These are phyloP conservation scores for Henningerozyma blattae DNA, from an alignment of 805 yeast genomes.

Conservation along the genomic window DNA sequence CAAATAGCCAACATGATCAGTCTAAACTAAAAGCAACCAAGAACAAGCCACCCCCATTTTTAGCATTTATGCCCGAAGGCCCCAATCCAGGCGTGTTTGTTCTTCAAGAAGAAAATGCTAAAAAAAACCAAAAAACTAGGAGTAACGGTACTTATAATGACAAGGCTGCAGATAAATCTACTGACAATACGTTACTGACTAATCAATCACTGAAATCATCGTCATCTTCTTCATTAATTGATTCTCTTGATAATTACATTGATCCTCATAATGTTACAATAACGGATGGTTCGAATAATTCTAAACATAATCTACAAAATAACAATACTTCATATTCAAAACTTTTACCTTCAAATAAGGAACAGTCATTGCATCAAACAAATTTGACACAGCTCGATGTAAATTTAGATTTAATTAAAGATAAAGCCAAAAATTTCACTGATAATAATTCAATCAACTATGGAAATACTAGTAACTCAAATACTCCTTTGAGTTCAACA, in stretches of 20 bases:
- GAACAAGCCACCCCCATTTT: no score
- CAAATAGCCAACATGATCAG: no score
- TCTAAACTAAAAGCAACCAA: no score
- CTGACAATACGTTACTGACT: no score
- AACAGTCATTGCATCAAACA: no score
- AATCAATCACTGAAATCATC: not conserved
- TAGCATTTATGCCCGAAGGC: constrained; percentile 9
- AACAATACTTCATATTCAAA: not conserved
- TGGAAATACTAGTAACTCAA: not conserved
- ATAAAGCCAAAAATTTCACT: not conserved
- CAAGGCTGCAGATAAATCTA: not conserved
- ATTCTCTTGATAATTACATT: not conserved
- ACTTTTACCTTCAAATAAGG: not conserved
- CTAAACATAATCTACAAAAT: not conserved
- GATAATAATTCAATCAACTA: not conserved
- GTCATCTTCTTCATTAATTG: not conserved
- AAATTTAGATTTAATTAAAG: not conserved
- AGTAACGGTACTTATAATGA: not conserved
- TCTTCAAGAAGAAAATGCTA: not conserved
- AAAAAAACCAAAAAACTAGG: not conserved
- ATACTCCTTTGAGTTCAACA: not conserved
- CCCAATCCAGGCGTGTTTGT: constrained; percentile 2
- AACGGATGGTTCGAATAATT: not conserved
- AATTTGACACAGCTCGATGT: not conserved
- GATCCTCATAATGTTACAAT: not conserved